These are phyloP conservation scores for Pyrus pyrifolia DNA, from an alignment of 306 rosid species.

Conservation along the genomic window DNA sequence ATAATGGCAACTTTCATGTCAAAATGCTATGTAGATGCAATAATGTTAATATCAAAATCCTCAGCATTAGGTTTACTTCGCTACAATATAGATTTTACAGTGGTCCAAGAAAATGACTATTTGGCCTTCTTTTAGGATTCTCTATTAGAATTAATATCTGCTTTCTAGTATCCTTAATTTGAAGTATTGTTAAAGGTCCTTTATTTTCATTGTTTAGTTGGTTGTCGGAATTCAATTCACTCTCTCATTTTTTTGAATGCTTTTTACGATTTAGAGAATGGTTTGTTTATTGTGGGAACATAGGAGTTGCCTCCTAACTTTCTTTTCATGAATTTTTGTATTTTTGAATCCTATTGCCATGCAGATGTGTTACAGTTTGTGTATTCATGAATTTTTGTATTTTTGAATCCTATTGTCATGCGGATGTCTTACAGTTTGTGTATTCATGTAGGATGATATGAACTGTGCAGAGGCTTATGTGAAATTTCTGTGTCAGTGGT, in stretches of 20 bases:
- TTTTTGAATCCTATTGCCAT: background rate
- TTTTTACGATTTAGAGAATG: background rate
- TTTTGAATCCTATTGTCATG: background rate
- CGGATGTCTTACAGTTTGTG: slow-evolving; percentile 3
- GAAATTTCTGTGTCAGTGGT: slow-evolving; percentile 78
- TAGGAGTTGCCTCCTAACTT: background rate
- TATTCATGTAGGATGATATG: slow-evolving; percentile 74
- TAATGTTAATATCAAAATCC: background rate
- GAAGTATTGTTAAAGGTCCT: background rate
- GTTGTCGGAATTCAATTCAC: background rate
- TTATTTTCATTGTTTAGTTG: background rate
- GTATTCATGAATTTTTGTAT: slow-evolving; percentile 1
- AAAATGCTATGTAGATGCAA: background rate
- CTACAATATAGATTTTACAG: background rate
- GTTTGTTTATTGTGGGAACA: background rate
- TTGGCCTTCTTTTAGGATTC: background rate
- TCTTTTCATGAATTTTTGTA: slow-evolving; percentile 2
- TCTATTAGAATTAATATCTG: background rate
- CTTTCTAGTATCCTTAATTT: background rate
- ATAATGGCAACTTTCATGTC: background rate
- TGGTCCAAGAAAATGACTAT: background rate
- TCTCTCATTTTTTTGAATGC: background rate
- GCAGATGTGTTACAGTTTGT: slow-evolving; percentile 4
- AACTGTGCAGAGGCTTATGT: slow-evolving; percentile 95
- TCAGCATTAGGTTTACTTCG: background rate